These are phyloP conservation scores for Trametes polyzona DNA, from an alignment of 1,284 basidiomycete genomes.

Conservation along the genomic window DNA sequence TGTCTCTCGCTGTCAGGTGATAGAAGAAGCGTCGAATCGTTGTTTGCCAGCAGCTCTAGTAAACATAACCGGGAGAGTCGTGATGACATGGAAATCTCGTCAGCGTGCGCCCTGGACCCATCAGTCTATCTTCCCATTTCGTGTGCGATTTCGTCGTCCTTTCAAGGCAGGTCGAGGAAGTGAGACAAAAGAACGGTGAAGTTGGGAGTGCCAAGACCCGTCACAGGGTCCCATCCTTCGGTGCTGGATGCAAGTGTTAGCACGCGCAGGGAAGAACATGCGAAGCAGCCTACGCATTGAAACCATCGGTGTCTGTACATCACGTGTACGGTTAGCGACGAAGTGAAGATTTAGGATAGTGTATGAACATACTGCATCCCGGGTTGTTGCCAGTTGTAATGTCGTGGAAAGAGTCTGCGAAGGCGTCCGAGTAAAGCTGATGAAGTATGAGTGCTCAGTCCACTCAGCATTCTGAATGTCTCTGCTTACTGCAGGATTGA, in stretches of 20 bases:
- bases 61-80: neutral
- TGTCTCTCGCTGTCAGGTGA: neutral
- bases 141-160: neutral
- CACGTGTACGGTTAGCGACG: neutral
- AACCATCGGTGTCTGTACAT: slow-evolving; percentile 33
- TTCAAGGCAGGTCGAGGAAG: slow-evolving; percentile 36
- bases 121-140: neutral
- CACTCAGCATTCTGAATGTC: neutral
- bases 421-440: slow-evolving; percentile 44
- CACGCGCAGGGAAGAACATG: neutral
- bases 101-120: neutral
- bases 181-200: slow-evolving; percentile 32
- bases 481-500: slow-evolving; percentile 41
- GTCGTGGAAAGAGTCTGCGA: slow-evolving; percentile 49
- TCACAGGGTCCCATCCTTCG: slow-evolving; percentile 48
- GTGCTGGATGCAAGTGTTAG: slow-evolving; percentile 25
- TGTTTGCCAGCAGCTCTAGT: neutral
- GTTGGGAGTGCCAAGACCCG: slow-evolving; percentile 42
- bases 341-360: neutral
- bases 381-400: slow-evolving; percentile 51
- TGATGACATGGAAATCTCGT: neutral
- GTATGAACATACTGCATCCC: slow-evolving; percentile 43
- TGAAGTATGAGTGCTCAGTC: neutral
- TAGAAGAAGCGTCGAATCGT: neutral
- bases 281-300: slow-evolving; percentile 38